A percentile compares a stretch with the other conserved stretches of the same genome.
Conservation (phyloP, 352 stramenopile genomes). For the Pythium folliculosum region DNA sequence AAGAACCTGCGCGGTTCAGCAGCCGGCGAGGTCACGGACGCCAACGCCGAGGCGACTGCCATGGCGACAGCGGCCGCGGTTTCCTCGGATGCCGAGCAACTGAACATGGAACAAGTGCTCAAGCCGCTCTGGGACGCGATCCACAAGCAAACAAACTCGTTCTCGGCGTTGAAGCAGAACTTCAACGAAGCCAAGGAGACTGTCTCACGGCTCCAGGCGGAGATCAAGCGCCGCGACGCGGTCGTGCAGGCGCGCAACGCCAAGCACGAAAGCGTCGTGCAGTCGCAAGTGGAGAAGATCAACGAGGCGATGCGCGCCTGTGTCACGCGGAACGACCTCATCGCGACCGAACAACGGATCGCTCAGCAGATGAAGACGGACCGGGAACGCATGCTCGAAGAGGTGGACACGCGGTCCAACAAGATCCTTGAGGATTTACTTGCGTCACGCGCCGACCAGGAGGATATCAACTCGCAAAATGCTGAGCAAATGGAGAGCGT, state of each 20-base stretch:
- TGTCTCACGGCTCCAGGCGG: slow-evolving; percentile 62
- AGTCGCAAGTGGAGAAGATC: slow-evolving; percentile 77
- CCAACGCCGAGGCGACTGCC: slow-evolving; percentile 31
- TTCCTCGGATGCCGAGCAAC: slow-evolving; percentile 12
- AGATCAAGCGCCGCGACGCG: slow-evolving; percentile 82
- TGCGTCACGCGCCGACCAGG: slow-evolving; percentile 60
- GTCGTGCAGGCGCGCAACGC: slow-evolving; percentile 76
- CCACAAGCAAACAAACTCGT: slow-evolving; percentile 78
- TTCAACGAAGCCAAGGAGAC: slow-evolving; percentile 81
- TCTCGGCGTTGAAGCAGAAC: slow-evolving; percentile 53
- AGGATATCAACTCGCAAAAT: slow-evolving; percentile 81
- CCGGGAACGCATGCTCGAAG: slow-evolving; percentile 52
- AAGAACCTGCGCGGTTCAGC: slow-evolving; percentile 6
- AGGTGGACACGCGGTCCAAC: slow-evolving; percentile 62
- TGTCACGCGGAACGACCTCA: slow-evolving; percentile 79
- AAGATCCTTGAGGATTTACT: slow-evolving; percentile 71
- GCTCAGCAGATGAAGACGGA: slow-evolving; percentile 75
- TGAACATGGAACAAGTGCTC: slow-evolving; percentile 39
- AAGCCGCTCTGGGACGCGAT: slow-evolving; percentile 80
- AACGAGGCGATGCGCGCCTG: slow-evolving; percentile 73
- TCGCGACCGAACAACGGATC: slow-evolving; percentile 72
- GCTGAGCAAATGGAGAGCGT: slow-evolving; percentile 65
- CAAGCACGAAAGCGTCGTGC: slow-evolving; percentile 72
- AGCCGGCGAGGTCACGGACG: slow-evolving; percentile 15
- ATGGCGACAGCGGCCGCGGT: slow-evolving; percentile 29